Base-by-base conservation (phyloP, 2,329 filamentous ascomycete genomes). In the Xylaria sp. region DNA sequence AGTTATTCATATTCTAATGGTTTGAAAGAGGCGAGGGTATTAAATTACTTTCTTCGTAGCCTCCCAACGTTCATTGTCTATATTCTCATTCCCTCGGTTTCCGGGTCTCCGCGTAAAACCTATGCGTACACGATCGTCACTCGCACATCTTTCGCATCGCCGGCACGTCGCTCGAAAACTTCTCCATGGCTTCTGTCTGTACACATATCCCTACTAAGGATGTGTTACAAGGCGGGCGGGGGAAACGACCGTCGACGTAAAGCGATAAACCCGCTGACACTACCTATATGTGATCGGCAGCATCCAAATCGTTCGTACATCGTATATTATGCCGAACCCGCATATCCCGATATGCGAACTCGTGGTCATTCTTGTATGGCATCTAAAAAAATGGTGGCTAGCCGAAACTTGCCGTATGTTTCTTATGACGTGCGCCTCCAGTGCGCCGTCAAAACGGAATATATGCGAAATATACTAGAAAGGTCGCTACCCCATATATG, bases 401-500 rank as follows among this genome's bases (percentile, higher is more conserved):
- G 18, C 45, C 30, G 12, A 36, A 25, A 20, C 20, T 23, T n/a
- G n/a, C 13, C 20, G 15, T 61, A 36, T 52, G 52, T 25, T 39
- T 34, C 30, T 39, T 23, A 23, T 36, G n/a, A 13, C 20, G 36
- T 58, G 58, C 23, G 8, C 23, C 18, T 39, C 15, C 18, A 3
- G 13, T 12, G 39, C 18, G 52, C 18, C 20, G 45, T 74, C 57
- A 77, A 56, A 76, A 76, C 60, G 76, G 76, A 65, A 77, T 76
- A 71, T 75, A 77, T 60, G 76, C 76, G 67, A 76, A 77, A 72
- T 76, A 77, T 63, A 77, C 76, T 61, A 77, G 72, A 59, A 76
- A 76, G 1, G 76, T 77, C 52, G 71, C 72, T 62, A 73, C 67
- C n/a, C 70, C 72, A 59, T 75, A 77, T 41, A 76, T 48, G 32